Evolutionary conservation across 2,329 filamentous ascomycete genomes (phyloP), one percentile per base, ranked within the genome.

Genomic region (Fusarium nygamai): DNA sequence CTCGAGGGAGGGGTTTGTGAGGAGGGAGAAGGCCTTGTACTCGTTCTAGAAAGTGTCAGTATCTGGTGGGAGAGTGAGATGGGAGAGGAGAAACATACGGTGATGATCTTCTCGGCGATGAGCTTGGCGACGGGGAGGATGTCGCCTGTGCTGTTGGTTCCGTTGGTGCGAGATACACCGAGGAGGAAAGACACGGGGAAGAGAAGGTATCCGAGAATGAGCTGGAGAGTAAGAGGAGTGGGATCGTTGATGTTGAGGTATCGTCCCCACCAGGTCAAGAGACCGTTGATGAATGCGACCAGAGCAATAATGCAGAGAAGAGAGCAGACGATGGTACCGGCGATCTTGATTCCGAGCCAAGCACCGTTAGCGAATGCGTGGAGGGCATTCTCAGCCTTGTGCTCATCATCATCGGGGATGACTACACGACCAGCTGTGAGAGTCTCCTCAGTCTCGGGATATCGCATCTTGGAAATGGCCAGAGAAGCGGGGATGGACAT

Each of bases 401-500:
- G 86, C 75, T 96, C 92, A 12, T 92, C 89, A 61, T 95, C 92
- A 38, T 96, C 92, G 6, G 94, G 94, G 33, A 97, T 89, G 47
- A 96, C 91, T 36, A 96, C 92, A 24, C 91, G 90, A 64, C 94
- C 94, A 9, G 93, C 92, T 0, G 95, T 98, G 41, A 97, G 86
- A 0, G 94, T 93, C 83, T 96, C 93, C 82, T 97, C 94, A 7
- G 91, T 92, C 84, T 98, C 95, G 6, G 95, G 95, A 82, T 93
- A 98, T 65, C 95, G 92, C 78, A 98, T 88, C 85, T 98, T 98
- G 73, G 93, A 96, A 70, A 96, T 92, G 58, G 95, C 95, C 20
- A 98, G 88, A 8, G 94, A 97, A 3, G 95, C 95, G 1, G 95
- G 95, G 73, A 98, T 98, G 78, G 93, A 95, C 95, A 98, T 98